Base-by-base conservation (phyloP, 2,329 filamentous ascomycete genomes). In the Ophiostoma ulmi region DNA sequence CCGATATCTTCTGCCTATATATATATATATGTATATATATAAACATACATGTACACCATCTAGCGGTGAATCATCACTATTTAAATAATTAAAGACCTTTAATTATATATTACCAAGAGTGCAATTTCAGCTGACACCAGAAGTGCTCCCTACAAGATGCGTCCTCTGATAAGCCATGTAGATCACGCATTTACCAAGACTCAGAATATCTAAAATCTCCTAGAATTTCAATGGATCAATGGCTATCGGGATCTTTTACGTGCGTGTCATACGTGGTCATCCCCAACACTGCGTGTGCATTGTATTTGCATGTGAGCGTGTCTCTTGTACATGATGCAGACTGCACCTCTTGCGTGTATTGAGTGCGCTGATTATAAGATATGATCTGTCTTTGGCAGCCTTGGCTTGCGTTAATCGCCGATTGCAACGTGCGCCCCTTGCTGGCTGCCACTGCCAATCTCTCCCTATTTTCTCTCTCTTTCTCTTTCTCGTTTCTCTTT, bases 41-140 rank as follows among this genome's bases (percentile, higher is more conserved):
- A 38, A 22, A 20, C n/a, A n/a, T 31, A 31, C 31, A 31, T 1
- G 55, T 26, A 65, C 65, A 35, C 39, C 70, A 72, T 69, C 68
- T 64, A 36, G 68, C 65, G 68, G 68, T 70, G 68, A 68, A 70
- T 48, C 44, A 44, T 14, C 13, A 14, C 41, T 20, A n/a, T 8
- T 48, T 48, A 20, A 3, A n/a, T 7, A n/a, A 48, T 6, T 1
- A 39, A 10, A 39, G 38, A 48, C 17, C 17, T 48, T 20, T 17
- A 48, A n/a, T 48, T 8, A 20, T 5, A 48, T 5, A 26, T 58
- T 58, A 22, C 52, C 8, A 58, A 58, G 3, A 58, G 8, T 22
- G 52, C n/a, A 22, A 22, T 58, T 58, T 58, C 52, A 58, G 52
- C 52, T 58, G 52, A 11, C 52, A 58, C 52, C n/a, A 22, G 10